Evolutionary conservation across 441 rosid genomes (phyloP).

Genomic region (Gossypium davidsonii): DNA sequence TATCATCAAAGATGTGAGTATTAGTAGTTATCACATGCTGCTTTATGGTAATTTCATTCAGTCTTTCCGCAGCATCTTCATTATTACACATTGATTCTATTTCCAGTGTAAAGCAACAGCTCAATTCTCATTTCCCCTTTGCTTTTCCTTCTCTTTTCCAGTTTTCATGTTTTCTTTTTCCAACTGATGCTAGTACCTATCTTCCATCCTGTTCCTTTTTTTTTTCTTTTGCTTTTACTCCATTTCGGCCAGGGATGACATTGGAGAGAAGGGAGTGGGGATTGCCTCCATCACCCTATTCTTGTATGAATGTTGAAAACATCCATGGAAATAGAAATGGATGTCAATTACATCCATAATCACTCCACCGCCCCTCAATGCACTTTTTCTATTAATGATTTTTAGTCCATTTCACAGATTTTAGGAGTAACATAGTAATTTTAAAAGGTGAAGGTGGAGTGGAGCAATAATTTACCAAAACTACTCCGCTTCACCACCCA

Average conservation of each 20-base stretch:
- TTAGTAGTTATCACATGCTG: conserved; percentile 6
- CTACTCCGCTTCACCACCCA: not conserved
- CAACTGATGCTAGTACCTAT: not conserved
- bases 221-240: not conserved
- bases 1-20: conserved; percentile 64
- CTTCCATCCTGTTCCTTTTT: not conserved
- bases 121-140: not conserved
- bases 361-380: not conserved
- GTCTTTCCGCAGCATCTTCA: not conserved
- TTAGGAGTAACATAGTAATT: not conserved
- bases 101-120: not conserved
- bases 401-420: not conserved
- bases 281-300: not conserved
- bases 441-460: not conserved
- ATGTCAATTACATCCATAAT: not conserved
- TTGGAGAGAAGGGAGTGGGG: not conserved
- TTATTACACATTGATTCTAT: conserved; percentile 2
- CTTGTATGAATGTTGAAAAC: not conserved
- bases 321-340: not conserved
- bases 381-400: not conserved
- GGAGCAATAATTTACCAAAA: not conserved
- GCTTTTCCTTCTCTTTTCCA: not conserved
- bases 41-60: conserved; percentile 4
- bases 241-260: not conserved
- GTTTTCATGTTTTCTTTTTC: not conserved